Conservation (phyloP, 768 basidiomycete species). For the Tricholoma flavovirens region DNA sequence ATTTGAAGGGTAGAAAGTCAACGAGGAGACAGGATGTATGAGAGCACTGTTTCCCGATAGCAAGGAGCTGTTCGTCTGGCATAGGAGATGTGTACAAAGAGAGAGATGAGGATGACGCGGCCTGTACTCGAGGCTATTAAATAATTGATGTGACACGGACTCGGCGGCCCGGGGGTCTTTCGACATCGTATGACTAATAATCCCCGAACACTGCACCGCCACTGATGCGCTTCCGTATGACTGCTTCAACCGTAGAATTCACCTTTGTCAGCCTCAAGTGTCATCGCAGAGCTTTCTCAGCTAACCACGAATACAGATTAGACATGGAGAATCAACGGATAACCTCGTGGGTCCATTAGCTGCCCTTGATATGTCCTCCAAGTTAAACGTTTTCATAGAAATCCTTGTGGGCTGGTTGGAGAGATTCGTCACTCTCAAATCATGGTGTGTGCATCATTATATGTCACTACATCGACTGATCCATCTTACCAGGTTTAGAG, state of each 20-base stretch:
- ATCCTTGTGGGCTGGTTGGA: slow-evolving; percentile 69
- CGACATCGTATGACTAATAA: background rate
- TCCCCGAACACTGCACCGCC: too few species aligned
- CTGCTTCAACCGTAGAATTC: slow-evolving; percentile 25
- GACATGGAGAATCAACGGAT: slow-evolving; percentile 76
- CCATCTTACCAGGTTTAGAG: slow-evolving; percentile 42
- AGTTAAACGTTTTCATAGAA: slow-evolving; percentile 13
- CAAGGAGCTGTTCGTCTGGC: slow-evolving; percentile 53
- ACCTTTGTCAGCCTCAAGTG: slow-evolving; percentile 30
- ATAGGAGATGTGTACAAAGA: slow-evolving; percentile 9
- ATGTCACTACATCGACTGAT: background rate
- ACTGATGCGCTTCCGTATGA: background rate
- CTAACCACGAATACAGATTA: slow-evolving; percentile 36
- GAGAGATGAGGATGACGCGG: slow-evolving; percentile 17
- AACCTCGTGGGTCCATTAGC: slow-evolving; percentile 50
- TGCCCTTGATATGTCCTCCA: background rate
- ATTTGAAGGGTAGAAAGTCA: slow-evolving; percentile 85
- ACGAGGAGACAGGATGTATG: slow-evolving; percentile 59
- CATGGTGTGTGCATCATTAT: slow-evolving; percentile 45
- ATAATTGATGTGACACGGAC: too few species aligned
- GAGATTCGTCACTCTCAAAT: slow-evolving; percentile 66
- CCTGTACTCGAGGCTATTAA: slow-evolving; percentile 7
- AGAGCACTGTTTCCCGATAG: slow-evolving; percentile 69
- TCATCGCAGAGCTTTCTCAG: background rate
- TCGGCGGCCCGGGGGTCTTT: too few species aligned